Evolutionary conservation across 2,329 filamentous ascomycete species (phyloP).

Genomic region (Amauroascus verrucosus): DNA sequence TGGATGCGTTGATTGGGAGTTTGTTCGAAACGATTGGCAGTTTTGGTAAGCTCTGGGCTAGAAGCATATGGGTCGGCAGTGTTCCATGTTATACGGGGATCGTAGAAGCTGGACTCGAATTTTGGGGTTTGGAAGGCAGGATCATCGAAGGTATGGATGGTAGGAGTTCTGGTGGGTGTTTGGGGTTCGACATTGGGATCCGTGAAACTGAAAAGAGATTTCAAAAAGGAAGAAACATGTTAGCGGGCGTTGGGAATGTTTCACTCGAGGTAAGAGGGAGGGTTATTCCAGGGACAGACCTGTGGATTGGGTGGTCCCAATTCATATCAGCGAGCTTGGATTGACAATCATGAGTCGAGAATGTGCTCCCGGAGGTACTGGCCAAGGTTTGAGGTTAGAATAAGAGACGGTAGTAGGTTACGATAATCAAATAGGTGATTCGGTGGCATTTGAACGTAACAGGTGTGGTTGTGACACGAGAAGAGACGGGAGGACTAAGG

Average conservation of each 20-base stretch:
- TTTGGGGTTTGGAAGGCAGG: slow-evolving; percentile 37
- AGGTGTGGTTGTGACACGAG: not conserved
- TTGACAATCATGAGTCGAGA: slow-evolving; percentile 31
- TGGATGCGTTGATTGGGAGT: slow-evolving; percentile 25
- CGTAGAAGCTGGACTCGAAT: slow-evolving; percentile 39
- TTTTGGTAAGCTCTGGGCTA: slow-evolving; percentile 38
- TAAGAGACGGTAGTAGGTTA: not conserved
- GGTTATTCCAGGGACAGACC: no score
- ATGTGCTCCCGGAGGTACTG: not conserved
- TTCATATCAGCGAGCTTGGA: slow-evolving; percentile 35
- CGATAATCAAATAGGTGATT: no score
- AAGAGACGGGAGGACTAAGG: not conserved
- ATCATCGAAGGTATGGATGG: slow-evolving; percentile 30
- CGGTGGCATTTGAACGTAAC: not conserved
- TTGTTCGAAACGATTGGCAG: slow-evolving; percentile 29
- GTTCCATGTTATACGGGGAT: slow-evolving; percentile 39
- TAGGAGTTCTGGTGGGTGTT: slow-evolving; percentile 38
- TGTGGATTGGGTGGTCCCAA: slow-evolving; percentile 39
- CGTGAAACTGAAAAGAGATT: slow-evolving; percentile 33
- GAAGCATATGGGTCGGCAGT: slow-evolving; percentile 39
- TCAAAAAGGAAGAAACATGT: slow-evolving; percentile 17
- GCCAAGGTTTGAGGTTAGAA: not conserved
- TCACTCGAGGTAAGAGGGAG: no score
- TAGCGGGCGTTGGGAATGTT: no score
- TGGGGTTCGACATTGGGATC: slow-evolving; percentile 39